Base-by-base conservation (phyloP, 2,329 filamentous ascomycete genomes). In the Trichoderma atrobrunneum region DNA sequence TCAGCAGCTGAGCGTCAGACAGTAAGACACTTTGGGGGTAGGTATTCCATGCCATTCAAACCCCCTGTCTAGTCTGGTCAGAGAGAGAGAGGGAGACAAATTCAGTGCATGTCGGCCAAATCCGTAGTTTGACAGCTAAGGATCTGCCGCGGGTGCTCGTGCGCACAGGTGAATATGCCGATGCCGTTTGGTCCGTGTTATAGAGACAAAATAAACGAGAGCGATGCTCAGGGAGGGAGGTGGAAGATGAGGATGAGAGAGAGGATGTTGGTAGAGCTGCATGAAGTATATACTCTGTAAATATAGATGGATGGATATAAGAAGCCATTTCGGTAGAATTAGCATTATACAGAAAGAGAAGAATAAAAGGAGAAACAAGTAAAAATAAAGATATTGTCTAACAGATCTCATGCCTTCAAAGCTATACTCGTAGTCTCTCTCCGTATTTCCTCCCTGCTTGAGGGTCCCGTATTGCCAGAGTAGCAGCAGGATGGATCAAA, bases 51-150 rank as follows among this genome's bases (percentile, higher is more conserved):
- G 48, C 48, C 5, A 54, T 54, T 21, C 21, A 54, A 48, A 10
- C 43, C 48, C 51, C 64, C 51, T 59, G 24, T 48, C 54, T 24
- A 5, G 65, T 24, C 36, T 43, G 39, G 16, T 43, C 7, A 43
- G 39, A 43, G 39, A 43, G 32, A 14, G 34, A 30, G 48, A 34
- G 14, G 2, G 32, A 62, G 30, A n/a, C 28, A 5, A 3, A n/a
- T n/a, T n/a, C n/a, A n/a, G n/a, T n/a, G 56, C 56, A 48, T 34
- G 56, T 60, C 65, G 66, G 67, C 36, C 67, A 62, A 70, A 70
- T 70, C 57, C 57, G 57, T 70, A 54, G 67, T 34, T 70, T 61
- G 26, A 69, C 39, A 51, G 57, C 57, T 24, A 70, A 28, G 57
- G 30, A 62, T 70, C 67, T 70, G 39, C 67, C 39, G 67, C 26